Evolutionary conservation across 2,329 filamentous ascomycete species (phyloP).

Genomic region (Ophioceras dolichostomum): DNA sequence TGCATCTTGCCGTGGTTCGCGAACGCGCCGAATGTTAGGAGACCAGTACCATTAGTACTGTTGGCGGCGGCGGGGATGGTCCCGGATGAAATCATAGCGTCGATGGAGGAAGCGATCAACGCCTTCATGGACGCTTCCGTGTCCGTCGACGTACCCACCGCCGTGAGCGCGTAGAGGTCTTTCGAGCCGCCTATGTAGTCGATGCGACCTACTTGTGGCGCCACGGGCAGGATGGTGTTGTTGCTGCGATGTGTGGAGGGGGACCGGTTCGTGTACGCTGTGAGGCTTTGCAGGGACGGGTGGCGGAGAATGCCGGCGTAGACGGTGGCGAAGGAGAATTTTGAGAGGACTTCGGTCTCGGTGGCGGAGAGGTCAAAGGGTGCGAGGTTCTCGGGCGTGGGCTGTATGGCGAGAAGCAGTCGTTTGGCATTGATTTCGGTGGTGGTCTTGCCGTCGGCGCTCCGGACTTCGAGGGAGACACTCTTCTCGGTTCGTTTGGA

Average conservation of each 20-base stretch:
- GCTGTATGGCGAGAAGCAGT: slow-evolving; percentile 23
- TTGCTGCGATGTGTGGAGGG: slow-evolving; percentile 9
- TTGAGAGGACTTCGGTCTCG: slow-evolving; percentile 19
- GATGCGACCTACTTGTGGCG: slow-evolving; percentile 12
- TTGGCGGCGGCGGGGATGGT: slow-evolving; percentile 10
- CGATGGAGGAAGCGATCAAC: slow-evolving; percentile 14
- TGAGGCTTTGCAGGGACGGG: slow-evolving; percentile 10
- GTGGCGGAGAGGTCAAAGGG: slow-evolving; percentile 17
- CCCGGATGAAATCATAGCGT: slow-evolving; percentile 15
- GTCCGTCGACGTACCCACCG: slow-evolving; percentile 13
- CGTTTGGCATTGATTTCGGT: slow-evolving; percentile 17
- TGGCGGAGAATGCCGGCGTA: slow-evolving; percentile 14
- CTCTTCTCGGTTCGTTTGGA: slow-evolving; percentile 4
- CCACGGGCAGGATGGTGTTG: slow-evolving; percentile 12
- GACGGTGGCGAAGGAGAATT: slow-evolving; percentile 14
- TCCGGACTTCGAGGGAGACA: slow-evolving; percentile 3
- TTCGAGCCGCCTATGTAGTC: slow-evolving; percentile 16
- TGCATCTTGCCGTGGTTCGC: slow-evolving; percentile 23
- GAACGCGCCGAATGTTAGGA: slow-evolving; percentile 20
- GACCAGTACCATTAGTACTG: background rate
- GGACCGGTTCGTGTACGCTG: slow-evolving; percentile 10
- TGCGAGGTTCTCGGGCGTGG: slow-evolving; percentile 17
- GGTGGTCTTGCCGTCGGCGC: background rate
- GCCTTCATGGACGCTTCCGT: slow-evolving; percentile 10
- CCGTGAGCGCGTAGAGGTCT: slow-evolving; percentile 18